phyloP scores from a whole-genome alignment of 2,329 filamentous ascomycete species.

The Xylariaceae sp. region DNA sequence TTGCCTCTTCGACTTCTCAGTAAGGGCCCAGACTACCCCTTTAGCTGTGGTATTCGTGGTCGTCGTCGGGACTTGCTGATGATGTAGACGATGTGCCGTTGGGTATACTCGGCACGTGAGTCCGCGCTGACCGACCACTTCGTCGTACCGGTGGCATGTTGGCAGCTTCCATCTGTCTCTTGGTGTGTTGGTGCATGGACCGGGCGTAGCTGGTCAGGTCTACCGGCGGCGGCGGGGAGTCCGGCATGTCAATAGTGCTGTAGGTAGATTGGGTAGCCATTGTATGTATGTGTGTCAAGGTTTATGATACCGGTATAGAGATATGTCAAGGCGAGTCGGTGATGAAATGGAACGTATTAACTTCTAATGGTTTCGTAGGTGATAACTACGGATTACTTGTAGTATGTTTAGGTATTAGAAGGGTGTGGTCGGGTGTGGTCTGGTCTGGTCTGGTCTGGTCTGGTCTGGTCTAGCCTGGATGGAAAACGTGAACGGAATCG shows the following conservation, averaged over 20 bases:
- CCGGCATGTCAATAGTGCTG: slow-evolving; percentile 30
- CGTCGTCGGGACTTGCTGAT: slow-evolving; percentile 19
- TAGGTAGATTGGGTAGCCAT: slow-evolving; percentile 35
- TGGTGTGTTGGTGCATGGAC: slow-evolving; percentile 67
- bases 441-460: too few relatives aligned
- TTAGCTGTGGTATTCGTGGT: slow-evolving; percentile 35
- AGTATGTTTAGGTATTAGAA: too few relatives aligned
- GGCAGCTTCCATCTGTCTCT: slow-evolving; percentile 65
- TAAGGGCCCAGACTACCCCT: background rate
- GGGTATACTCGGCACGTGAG: slow-evolving; percentile 25
- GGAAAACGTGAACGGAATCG: background rate
- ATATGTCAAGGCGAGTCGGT: slow-evolving; percentile 10
- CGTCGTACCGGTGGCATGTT: slow-evolving; percentile 47
- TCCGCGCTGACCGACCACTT: slow-evolving; percentile 14
- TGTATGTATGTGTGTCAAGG: background rate
- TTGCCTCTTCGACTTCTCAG: too few relatives aligned
- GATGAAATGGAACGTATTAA: background rate
- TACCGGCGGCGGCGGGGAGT: slow-evolving; percentile 32
- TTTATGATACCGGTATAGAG: background rate
- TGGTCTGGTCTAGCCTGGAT: too few relatives aligned
- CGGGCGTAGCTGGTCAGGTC: slow-evolving; percentile 53
- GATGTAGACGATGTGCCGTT: slow-evolving; percentile 31
- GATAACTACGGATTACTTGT: background rate
- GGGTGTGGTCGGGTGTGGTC: too few relatives aligned
- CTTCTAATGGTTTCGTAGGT: background rate